A percentile compares a stretch with the other conserved stretches of the same genome.
Evolutionary conservation across 179 eudicot species (phyloP).

Genomic region (Vitellaria paradoxa): DNA sequence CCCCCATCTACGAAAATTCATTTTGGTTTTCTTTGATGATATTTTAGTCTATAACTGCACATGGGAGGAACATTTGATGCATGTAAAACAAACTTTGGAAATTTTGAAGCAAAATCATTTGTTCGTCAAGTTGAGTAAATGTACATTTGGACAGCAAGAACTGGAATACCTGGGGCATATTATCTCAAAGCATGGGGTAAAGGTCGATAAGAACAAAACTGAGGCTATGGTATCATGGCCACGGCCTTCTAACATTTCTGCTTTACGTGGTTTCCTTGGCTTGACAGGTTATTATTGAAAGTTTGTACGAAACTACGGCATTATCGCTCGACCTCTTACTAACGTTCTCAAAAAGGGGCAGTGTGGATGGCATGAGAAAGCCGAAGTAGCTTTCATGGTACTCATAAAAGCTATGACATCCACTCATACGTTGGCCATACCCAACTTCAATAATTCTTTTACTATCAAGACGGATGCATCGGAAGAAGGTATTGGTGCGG

Average conservation of each 20-base stretch:
- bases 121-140: not conserved
- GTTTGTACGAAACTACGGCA: not conserved
- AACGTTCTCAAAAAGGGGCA: not conserved
- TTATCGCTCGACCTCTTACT: not conserved
- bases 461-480: too few species aligned
- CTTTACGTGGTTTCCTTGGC: not conserved
- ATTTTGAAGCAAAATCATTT: not conserved
- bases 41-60: too few species aligned
- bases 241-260: not conserved
- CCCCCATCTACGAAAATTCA: too few species aligned
- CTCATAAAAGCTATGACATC: too few species aligned
- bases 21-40: too few species aligned
- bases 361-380: too few species aligned
- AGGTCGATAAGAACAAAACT: not conserved
- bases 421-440: too few species aligned
- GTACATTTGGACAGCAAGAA: not conserved
- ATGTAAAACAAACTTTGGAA: not conserved
- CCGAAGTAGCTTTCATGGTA: too few species aligned
- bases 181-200: not conserved
- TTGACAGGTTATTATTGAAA: not conserved
- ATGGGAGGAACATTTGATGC: too few species aligned
- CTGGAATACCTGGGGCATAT: not conserved
- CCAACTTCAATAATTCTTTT: too few species aligned
- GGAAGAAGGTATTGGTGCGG: not conserved
- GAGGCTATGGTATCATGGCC: constrained; percentile 1